Evolutionary conservation across 2,329 filamentous ascomycete species (phyloP).

Genomic region (Epichloe sibirici): DNA sequence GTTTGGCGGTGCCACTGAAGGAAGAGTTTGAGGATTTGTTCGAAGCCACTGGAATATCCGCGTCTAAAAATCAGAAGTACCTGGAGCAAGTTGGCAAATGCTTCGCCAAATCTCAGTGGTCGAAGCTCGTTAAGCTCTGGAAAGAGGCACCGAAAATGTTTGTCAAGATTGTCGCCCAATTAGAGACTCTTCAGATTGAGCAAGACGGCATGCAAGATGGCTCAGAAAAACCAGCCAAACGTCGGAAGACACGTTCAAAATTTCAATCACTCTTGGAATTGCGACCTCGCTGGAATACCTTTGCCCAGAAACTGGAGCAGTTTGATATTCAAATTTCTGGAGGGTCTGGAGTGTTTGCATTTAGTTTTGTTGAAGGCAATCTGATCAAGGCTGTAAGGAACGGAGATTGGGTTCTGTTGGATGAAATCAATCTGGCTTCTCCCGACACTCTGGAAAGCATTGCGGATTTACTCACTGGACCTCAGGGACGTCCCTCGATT

Average conservation of each 20-base stretch:
- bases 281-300: slow-evolving; percentile 64
- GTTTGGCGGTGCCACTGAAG: slow-evolving; percentile 75
- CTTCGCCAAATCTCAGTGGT: slow-evolving; percentile 75
- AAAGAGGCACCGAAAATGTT: slow-evolving; percentile 83
- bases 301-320: slow-evolving; percentile 60
- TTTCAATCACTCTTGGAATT: slow-evolving; percentile 48
- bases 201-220: slow-evolving; percentile 22
- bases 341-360: slow-evolving; percentile 68
- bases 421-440: slow-evolving; percentile 94
- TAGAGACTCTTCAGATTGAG: slow-evolving; percentile 33
- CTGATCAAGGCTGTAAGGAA: slow-evolving; percentile 93
- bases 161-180: slow-evolving; percentile 49
- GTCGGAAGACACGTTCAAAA: slow-evolving; percentile 53
- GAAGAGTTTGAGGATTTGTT: slow-evolving; percentile 93
- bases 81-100: slow-evolving; percentile 69
- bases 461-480: slow-evolving; percentile 70
- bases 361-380: slow-evolving; percentile 92
- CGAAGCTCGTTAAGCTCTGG: slow-evolving; percentile 75
- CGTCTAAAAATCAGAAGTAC: slow-evolving; percentile 78
- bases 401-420: slow-evolving; percentile 91
- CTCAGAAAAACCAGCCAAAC: slow-evolving; percentile 53
- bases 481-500: slow-evolving; percentile 63
- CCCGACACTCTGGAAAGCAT: slow-evolving; percentile 92
- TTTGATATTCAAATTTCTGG: slow-evolving; percentile 70
- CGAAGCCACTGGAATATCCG: slow-evolving; percentile 69